A percentile compares a stretch with the other conserved stretches of the same genome.
These are phyloP conservation scores for Penicillium sp. DNA, from an alignment of 2,329 filamentous ascomycete species.

Conservation along the genomic window DNA sequence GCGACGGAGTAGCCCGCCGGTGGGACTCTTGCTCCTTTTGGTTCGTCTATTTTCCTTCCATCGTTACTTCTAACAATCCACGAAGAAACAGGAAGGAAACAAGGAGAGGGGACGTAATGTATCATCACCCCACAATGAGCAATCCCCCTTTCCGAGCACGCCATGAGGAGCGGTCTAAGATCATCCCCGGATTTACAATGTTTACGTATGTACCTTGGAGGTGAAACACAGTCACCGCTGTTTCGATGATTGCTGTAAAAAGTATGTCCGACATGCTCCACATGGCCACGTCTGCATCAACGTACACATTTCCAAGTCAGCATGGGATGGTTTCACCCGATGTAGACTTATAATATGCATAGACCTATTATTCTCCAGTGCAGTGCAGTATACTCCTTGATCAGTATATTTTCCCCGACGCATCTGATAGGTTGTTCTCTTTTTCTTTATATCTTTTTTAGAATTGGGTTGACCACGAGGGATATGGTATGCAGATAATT, in stretches of 20 bases:
- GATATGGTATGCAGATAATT: too few relatives aligned
- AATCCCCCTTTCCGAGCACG: slow-evolving; percentile 25
- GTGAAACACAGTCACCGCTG: slow-evolving; percentile 20
- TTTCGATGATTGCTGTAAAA: slow-evolving; percentile 6
- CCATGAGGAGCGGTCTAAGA: slow-evolving; percentile 15
- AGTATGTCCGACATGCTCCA: slow-evolving; percentile 2
- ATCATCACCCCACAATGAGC: slow-evolving; percentile 16
- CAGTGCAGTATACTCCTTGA: background rate
- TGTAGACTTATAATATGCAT: slow-evolving; percentile 6
- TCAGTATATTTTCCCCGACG: slow-evolving; percentile 4
- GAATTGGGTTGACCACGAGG: background rate
- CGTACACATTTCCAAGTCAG: background rate
- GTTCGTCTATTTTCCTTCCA: background rate
- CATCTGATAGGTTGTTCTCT: background rate
- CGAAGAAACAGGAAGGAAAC: background rate
- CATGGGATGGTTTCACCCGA: slow-evolving; percentile 20
- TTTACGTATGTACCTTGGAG: background rate
- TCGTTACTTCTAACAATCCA: background rate
- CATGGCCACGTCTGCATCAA: slow-evolving; percentile 8
- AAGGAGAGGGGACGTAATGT: background rate
- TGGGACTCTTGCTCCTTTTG: background rate
- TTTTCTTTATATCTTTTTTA: background rate
- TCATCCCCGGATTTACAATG: slow-evolving; percentile 16
- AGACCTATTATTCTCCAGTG: background rate
- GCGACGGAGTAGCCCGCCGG: slow-evolving; percentile 1